Evolutionary conservation across 2,329 filamentous ascomycete species (phyloP), one percentile per base, ranked within the genome.

Genomic region (Colletotrichum sp.): DNA sequence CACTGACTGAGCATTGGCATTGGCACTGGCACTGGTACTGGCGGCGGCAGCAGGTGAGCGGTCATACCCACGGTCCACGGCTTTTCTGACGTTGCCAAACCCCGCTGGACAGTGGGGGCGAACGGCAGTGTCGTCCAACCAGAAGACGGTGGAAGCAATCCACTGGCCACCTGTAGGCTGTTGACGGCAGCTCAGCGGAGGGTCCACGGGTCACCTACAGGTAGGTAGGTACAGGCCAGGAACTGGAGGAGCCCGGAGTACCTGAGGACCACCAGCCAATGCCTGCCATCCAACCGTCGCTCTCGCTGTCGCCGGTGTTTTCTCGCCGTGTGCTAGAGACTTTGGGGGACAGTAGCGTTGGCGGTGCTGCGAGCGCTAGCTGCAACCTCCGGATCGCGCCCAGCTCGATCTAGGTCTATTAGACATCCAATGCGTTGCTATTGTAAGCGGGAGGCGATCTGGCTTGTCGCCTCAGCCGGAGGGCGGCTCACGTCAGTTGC

Each of bases 161-260:
- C 64, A 75, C 63, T 21, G 34, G 32, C 64, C 59, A 73, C 55
- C 72, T 75, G 26, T 28, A 28, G 26, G 26, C 26, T 28, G 68
- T 57, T 72, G 68, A 72, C 72, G 24, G 52, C 59, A 68, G 55
- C 24, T 57, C 60, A 39, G 34, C 69, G 68, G 72, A 75, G 69
- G 69, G 69, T 75, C 63, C 72, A 21, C 43, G 43, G 43, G 43
- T 52, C 43, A 52, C 43, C 43, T 21, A 52, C 43, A 52, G 43
- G 43, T 10, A 43, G 39, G 32, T 34, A 48, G 39, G 39, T 52
- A 52, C 43, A 52, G n/a, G 43, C 43, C n/a, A 21, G 43, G 43
- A 52, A 12, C 43, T 21, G 12, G 43, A 52, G 43, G 43, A 52
- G 43, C n/a, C n/a, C n/a, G 43, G 43, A 52, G 43, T 52, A 52